These are phyloP conservation scores for Fusarium sarcochroum DNA, from an alignment of 2,329 filamentous ascomycete species.

Conservation along the genomic window DNA sequence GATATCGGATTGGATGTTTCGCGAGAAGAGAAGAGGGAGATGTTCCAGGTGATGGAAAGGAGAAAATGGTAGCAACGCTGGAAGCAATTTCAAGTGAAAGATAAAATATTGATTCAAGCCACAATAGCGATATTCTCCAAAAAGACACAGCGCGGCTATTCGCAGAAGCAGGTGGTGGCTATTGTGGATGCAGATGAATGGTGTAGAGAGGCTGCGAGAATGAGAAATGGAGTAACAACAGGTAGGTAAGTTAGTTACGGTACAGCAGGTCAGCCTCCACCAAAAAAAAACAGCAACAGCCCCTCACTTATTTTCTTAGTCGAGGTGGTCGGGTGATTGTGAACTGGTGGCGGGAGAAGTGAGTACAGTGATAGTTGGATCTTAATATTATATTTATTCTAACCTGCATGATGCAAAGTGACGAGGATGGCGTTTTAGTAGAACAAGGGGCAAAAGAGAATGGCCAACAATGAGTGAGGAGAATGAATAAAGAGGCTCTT, in stretches of 20 bases:
- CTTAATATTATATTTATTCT: conserved; percentile 2
- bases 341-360: conserved; percentile 26
- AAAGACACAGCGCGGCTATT: conserved; percentile 19
- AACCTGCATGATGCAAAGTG: neutral
- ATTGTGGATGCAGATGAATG: conserved; percentile 24
- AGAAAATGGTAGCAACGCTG: neutral
- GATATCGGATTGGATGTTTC: conserved; percentile 27
- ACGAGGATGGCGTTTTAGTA: conserved; percentile 2
- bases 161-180: conserved; percentile 19
- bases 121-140: conserved; percentile 5
- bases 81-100: neutral
- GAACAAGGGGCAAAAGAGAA: neutral
- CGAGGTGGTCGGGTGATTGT: conserved; percentile 23
- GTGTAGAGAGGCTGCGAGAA: conserved; percentile 11
- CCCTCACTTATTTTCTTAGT: conserved; percentile 12
- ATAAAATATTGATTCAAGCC: neutral
- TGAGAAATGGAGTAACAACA: neutral
- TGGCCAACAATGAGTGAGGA: neutral
- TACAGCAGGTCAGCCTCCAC: conserved; percentile 1
- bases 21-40: too few species aligned
- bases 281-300: conserved; percentile 3
- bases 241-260: neutral
- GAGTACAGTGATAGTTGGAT: neutral
- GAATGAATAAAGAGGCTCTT: neutral
- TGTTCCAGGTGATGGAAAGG: neutral